Evolutionary conservation across 805 yeast species (phyloP).

Genomic region (Kodamaea nitidulidarum): DNA sequence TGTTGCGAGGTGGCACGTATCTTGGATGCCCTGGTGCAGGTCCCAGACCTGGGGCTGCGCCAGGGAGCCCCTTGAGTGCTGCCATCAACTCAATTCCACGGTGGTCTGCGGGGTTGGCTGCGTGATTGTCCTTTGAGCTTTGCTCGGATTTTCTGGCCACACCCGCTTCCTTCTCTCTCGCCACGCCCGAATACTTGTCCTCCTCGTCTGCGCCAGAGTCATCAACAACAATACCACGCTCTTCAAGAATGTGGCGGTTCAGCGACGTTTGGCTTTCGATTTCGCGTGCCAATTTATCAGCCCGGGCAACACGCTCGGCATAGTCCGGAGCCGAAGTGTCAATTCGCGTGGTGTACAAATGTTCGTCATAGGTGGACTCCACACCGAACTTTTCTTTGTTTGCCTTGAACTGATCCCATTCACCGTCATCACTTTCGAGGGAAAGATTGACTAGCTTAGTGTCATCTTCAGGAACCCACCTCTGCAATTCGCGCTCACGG

Average conservation of each 20-base stretch:
- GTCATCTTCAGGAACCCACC: slow-evolving; percentile 72
- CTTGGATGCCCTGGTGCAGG: slow-evolving; percentile 20
- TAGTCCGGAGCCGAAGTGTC: slow-evolving; percentile 72
- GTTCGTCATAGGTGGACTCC: slow-evolving; percentile 78
- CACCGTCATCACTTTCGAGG: slow-evolving; percentile 36
- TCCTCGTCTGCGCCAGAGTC: slow-evolving; percentile 93
- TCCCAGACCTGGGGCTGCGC: slow-evolving; percentile 16
- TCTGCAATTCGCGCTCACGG: slow-evolving; percentile 70
- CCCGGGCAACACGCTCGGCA: slow-evolving; percentile 57
- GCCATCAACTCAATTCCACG: slow-evolving; percentile 46
- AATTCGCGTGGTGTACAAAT: slow-evolving; percentile 77
- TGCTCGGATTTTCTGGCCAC: too few species aligned
- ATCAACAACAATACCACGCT: slow-evolving; percentile 80
- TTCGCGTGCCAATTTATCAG: slow-evolving; percentile 77
- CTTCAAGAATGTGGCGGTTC: slow-evolving; percentile 85
- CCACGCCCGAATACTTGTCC: slow-evolving; percentile 92
- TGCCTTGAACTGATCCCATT: slow-evolving; percentile 95
- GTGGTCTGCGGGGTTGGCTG: not conserved
- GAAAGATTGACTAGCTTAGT: slow-evolving; percentile 34
- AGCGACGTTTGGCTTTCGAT: slow-evolving; percentile 69
- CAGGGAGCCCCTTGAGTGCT: slow-evolving; percentile 34
- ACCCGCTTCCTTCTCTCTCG: slow-evolving; percentile 45
- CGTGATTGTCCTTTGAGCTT: too few species aligned
- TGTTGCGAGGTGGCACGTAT: slow-evolving; percentile 55
- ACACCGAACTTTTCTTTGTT: slow-evolving; percentile 88